Percentiles rank a stretch among this genome's conserved stretches.
Evolutionary conservation across 345 rosid species (phyloP).

Genomic region (Raphanus sativus): DNA sequence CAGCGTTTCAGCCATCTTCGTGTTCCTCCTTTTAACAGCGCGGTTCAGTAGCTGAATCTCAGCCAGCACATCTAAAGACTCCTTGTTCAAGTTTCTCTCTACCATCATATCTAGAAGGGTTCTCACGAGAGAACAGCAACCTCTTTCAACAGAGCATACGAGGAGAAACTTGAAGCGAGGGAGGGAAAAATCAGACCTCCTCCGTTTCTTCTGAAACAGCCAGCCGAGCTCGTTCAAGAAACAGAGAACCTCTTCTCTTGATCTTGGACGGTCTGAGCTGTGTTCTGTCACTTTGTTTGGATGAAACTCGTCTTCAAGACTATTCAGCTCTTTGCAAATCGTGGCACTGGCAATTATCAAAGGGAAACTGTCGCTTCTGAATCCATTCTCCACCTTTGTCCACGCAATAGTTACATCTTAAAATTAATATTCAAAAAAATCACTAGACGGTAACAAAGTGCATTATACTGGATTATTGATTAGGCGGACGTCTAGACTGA

Average conservation of each 20-base stretch:
- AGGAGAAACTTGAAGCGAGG: conserved; percentile 70
- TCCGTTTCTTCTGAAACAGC: conserved; percentile 66
- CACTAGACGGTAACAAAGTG: too few species aligned
- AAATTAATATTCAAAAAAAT: background rate
- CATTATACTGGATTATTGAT: too few species aligned
- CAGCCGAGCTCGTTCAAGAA: conserved; percentile 90
- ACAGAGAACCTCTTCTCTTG: conserved; percentile 68
- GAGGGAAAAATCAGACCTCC: conserved; percentile 49
- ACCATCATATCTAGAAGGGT: conserved; percentile 61
- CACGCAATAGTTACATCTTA: conserved; percentile 5
- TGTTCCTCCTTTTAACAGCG: conserved; percentile 67
- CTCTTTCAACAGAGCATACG: conserved; percentile 73
- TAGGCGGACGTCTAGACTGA: too few species aligned
- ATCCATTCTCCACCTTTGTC: conserved; percentile 79
- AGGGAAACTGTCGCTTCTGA: conserved; percentile 79
- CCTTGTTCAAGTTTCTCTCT: conserved; percentile 50
- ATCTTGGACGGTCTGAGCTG: conserved; percentile 46
- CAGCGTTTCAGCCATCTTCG: conserved; percentile 65
- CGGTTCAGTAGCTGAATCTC: conserved; percentile 74
- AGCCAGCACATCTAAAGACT: conserved; percentile 51
- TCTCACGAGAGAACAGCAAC: conserved; percentile 55
- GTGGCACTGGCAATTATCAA: conserved; percentile 71
- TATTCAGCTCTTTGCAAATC: conserved; percentile 73
- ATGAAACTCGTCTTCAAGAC: conserved; percentile 66
- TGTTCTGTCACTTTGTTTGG: conserved; percentile 40